Percentiles rank a stretch among this genome's conserved stretches.
Evolutionary conservation across 1,284 basidiomycete genomes (phyloP).

Genomic region (Amylostereum areolatum): DNA sequence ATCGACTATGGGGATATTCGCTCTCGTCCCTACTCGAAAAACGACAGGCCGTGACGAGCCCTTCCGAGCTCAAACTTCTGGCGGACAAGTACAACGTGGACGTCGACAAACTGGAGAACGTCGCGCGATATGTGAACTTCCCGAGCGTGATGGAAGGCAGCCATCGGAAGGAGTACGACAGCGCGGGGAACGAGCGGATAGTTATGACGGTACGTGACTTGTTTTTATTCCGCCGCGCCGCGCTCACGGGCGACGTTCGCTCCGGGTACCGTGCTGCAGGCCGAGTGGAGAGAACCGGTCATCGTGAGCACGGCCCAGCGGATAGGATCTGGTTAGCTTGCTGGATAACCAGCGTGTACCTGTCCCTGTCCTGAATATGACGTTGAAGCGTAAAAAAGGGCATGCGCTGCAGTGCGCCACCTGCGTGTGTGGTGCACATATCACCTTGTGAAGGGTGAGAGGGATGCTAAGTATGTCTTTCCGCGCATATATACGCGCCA

Average conservation of each 20-base stretch:
- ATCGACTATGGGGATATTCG: constrained; percentile 52
- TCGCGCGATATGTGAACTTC: constrained; percentile 64
- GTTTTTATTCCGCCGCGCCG: no score
- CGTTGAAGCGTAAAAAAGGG: no score
- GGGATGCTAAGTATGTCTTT: no score
- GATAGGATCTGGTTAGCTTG: no score
- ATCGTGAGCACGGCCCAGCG: neutral
- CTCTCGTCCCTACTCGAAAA: constrained; percentile 61
- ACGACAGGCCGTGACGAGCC: constrained; percentile 47
- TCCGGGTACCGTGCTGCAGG: neutral
- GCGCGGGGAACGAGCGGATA: neutral
- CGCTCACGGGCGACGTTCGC: no score
- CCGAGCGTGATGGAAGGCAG: constrained; percentile 51
- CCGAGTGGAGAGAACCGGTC: constrained; percentile 1
- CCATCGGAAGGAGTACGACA: neutral
- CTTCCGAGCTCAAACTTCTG: constrained; percentile 41
- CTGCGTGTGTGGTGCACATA: no score
- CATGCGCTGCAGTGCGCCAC: no score
- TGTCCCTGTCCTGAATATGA: no score
- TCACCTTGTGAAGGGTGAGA: no score
- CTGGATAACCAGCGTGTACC: no score
- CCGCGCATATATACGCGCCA: no score
- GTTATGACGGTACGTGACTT: neutral
- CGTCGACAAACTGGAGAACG: constrained; percentile 41
- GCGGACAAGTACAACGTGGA: constrained; percentile 57